Evolutionary conservation across 345 rosid species (phyloP), one percentile per base, ranked within the genome.

Genomic region (Citrus unshiu): DNA sequence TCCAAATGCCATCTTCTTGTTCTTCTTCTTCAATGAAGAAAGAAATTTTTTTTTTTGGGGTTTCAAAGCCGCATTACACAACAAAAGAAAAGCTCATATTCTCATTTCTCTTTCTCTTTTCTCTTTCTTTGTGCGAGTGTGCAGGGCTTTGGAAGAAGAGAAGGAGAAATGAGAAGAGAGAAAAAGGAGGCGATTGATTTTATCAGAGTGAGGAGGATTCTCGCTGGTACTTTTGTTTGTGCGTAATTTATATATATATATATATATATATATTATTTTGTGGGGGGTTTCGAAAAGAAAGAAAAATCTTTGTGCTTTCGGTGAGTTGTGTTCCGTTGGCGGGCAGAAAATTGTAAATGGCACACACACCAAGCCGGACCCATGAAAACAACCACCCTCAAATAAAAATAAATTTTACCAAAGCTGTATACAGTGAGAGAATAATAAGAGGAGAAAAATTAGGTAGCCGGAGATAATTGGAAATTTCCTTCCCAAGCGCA

Each of bases 301-400:
- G 77, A 61, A 74, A 77, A 72, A 70, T 75, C 25, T 77, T 69
- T 56, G 66, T 76, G 88, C 88, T 87, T 84, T 89, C 89, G 88
- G 85, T 83, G 58, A 16, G 58, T 54, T 54, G 89, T 60, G 68
- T 68, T 69, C 78, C 66, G 66, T 79, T 84, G 88, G 84, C 80
- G 83, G 83, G 85, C 75, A 74, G 77, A 81, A 84, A 81, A 82
- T 73, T 65, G 74, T 58, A 34, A 66, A 68, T 73, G 87, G 88
- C 87, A 81, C 89, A 81, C 86, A 83, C 51, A 86, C 82, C 87
- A 71, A 89, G 88, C 82, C 27, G 79, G 86, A 76, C 84, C 90
- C 84, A 81, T 76, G 88, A 85, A 83, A 87, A 76, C 83, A 18
- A 54, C 74, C 18, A 24, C 46, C 4, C 13, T 39, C n/a, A 0